Percentiles rank a stretch among this genome's conserved stretches.
phyloP scores from a whole-genome alignment of 2,329 filamentous ascomycete genomes.

The Microcyclospora pomicola region DNA sequence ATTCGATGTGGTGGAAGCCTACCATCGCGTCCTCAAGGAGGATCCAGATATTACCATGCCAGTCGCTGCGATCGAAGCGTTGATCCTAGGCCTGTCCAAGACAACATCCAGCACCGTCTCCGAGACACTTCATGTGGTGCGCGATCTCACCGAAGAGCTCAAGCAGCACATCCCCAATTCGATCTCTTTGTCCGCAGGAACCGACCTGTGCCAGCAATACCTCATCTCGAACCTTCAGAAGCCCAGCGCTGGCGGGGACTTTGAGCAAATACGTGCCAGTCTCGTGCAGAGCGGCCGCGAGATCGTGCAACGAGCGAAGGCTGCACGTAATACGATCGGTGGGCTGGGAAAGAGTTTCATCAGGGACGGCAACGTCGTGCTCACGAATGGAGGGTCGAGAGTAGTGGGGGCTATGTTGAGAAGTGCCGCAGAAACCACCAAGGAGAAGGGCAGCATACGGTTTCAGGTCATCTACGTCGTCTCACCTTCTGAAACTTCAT shows the following conservation, averaged over 20 bases:
- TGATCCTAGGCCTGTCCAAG: constrained; percentile 73
- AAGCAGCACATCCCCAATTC: constrained; percentile 73
- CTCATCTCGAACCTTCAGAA: constrained; percentile 59
- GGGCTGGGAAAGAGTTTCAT: constrained; percentile 66
- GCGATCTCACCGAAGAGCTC: constrained; percentile 61
- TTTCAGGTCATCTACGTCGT: constrained; percentile 70
- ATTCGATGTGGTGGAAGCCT: constrained; percentile 47
- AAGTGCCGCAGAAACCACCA: constrained; percentile 48
- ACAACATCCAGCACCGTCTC: constrained; percentile 75
- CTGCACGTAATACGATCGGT: constrained; percentile 71
- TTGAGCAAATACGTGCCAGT: constrained; percentile 71
- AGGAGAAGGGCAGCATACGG: constrained; percentile 43
- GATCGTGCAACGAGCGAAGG: constrained; percentile 78
- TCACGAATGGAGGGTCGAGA: constrained; percentile 79
- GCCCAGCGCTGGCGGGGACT: constrained; percentile 44
- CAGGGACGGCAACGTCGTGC: constrained; percentile 61
- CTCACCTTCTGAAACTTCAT: constrained; percentile 10
- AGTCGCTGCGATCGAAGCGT: constrained; percentile 81
- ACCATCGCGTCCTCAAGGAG: constrained; percentile 47
- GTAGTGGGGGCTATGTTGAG: constrained; percentile 67
- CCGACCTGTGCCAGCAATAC: constrained; percentile 90
- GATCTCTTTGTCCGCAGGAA: constrained; percentile 82
- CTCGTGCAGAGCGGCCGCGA: constrained; percentile 72
- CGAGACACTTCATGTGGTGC: constrained; percentile 80
- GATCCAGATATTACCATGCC: constrained; percentile 89